phyloP scores from a whole-genome alignment of 768 basidiomycete genomes.

The Lactarius trivialis region DNA sequence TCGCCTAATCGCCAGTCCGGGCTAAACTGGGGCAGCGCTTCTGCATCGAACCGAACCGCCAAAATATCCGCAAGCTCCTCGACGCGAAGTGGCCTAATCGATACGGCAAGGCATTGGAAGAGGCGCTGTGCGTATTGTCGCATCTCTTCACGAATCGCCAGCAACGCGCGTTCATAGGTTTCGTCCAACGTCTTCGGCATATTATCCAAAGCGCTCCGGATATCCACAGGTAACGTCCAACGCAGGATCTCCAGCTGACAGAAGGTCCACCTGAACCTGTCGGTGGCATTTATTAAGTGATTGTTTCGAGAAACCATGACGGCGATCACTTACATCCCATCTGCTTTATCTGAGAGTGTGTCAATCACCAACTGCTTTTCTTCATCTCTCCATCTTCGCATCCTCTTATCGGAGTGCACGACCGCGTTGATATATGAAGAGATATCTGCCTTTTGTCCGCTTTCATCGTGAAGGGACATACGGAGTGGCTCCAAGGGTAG shows the following conservation, averaged over 20 bases:
- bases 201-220: not conserved
- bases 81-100: not conserved
- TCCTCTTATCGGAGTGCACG: not conserved
- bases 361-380: not conserved
- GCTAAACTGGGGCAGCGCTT: not conserved
- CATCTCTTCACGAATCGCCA: not conserved
- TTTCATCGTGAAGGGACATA: constrained; percentile 1
- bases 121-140: not conserved
- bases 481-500: not conserved
- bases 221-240: not conserved
- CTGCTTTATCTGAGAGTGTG: not conserved
- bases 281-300: not conserved
- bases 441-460: constrained; percentile 2
- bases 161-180: not conserved
- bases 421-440: not conserved
- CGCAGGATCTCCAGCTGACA: not conserved
- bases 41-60: not conserved
- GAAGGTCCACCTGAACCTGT: constrained; percentile 1
- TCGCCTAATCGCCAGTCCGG: not conserved
- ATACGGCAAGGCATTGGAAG: not conserved
- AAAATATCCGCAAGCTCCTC: not conserved
- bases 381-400: not conserved
- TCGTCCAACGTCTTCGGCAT: not conserved
- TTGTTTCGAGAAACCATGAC: not conserved
- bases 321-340: not conserved